Evolutionary conservation across 306 rosid species (phyloP), one percentile per base, ranked within the genome.

Genomic region (Crotalaria pallida): DNA sequence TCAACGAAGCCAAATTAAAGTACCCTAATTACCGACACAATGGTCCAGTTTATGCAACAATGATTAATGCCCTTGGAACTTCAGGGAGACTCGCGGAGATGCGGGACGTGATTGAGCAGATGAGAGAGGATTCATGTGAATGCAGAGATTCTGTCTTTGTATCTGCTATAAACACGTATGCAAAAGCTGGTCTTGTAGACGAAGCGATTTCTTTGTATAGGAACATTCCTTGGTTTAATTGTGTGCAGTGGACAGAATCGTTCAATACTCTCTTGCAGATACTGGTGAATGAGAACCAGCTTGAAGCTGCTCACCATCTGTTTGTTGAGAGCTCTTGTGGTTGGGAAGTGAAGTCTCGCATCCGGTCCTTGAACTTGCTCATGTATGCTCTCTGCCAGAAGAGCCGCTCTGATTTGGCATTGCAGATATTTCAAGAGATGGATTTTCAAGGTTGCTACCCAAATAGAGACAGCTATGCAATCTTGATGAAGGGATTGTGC

Each of bases 71-170:
- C 69, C 84, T 84, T 31, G 88, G 88, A 61, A 49, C 73, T 3
- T 68, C 84, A 33, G 75, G 78, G 26, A 78, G 49, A 13, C 56
- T 84, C 66, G 57, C 21, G 1, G 88, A 84, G 61, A 84, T 84
- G 88, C 72, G 10, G 53, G 75, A 50, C 31, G 43, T 84, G 38
- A 84, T 84, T 45, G 78, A 78, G 66, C 74, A 75, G 24, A 84
- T 84, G 88, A 84, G 65, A 70, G 48, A 67, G 5, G 85, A 84
- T 60, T 78, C 86, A 8, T 84, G 88, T 78, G 86, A 84, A 31
- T 84, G 88, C 68, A 81, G 78, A 59, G 88, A 84, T 63, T 71
- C 82, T 6, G 75, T 84, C 3, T 81, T 84, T 81, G 88, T 62
- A 10, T 81, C 73, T 43, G 84, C 81, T 19, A 84, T 84, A 18